These are phyloP conservation scores for Nannizzia gypsea DNA, from an alignment of 2,329 filamentous ascomycete species.

Conservation along the genomic window DNA sequence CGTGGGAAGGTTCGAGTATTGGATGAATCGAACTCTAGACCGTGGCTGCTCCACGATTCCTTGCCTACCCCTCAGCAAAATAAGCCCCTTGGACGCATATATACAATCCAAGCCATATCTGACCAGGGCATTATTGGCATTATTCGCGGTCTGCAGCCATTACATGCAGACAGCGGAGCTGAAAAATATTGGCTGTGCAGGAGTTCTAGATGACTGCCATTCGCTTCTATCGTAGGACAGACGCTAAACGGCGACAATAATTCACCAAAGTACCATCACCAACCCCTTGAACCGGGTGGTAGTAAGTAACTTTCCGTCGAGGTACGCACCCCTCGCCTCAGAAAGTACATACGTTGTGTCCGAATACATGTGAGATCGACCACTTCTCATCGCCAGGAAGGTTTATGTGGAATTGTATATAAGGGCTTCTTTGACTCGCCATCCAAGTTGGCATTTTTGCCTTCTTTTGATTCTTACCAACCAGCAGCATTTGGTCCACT, in stretches of 20 bases:
- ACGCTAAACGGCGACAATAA: neutral
- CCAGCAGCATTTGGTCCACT: neutral
- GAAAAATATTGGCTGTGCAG: neutral
- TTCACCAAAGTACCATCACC: neutral
- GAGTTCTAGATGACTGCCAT: neutral
- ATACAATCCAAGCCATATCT: neutral
- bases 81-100: neutral
- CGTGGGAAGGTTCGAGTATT: neutral
- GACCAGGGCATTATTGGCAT: neutral
- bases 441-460: neutral
- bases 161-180: neutral
- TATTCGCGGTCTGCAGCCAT: neutral
- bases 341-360: neutral
- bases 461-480: neutral
- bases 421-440: neutral
- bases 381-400: neutral
- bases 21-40: neutral
- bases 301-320: conserved; percentile 2
- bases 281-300: neutral
- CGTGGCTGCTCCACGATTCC: neutral
- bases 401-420: neutral
- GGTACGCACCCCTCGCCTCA: neutral
- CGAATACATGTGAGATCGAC: conserved; percentile 2
- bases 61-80: neutral
- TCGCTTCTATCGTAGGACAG: neutral